A percentile compares a stretch with the other conserved stretches of the same genome.
Conservation (phyloP, 164 flowering plant genomes). For the Sedum album region DNA sequence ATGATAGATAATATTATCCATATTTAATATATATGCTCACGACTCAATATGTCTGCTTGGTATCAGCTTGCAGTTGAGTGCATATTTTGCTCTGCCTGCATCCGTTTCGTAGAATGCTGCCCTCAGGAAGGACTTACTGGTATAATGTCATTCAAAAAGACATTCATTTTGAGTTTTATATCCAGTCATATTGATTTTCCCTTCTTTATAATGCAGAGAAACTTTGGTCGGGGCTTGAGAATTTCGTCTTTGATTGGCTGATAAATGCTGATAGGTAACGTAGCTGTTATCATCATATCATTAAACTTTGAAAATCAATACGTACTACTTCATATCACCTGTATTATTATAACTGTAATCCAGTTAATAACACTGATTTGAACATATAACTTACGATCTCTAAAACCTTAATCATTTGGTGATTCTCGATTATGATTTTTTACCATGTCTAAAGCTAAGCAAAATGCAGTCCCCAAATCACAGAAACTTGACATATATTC, state of each 20-base stretch:
- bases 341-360: not conserved
- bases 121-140: conserved; percentile 91
- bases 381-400: not conserved
- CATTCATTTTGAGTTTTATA: not conserved
- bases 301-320: not conserved
- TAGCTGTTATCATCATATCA: not conserved
- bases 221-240: conserved; percentile 97
- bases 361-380: not conserved
- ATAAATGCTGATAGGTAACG: conserved; percentile 94
- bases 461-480: not conserved
- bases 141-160: not conserved
- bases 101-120: conserved; percentile 97
- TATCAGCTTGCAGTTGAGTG: conserved; percentile 97
- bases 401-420: not conserved
- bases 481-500: not conserved
- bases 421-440: not conserved
- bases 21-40: not conserved
- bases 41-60: conserved; percentile 4
- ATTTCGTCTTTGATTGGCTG: conserved; percentile 97
- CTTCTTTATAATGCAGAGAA: conserved; percentile 55
- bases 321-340: not conserved
- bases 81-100: conserved; percentile 98
- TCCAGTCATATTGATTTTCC: conserved; percentile 4
- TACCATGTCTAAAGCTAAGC: no score
- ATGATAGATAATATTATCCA: not conserved